These are phyloP conservation scores for Thalassiosira exigua DNA, from an alignment of 352 stramenopile species.

Conservation along the genomic window DNA sequence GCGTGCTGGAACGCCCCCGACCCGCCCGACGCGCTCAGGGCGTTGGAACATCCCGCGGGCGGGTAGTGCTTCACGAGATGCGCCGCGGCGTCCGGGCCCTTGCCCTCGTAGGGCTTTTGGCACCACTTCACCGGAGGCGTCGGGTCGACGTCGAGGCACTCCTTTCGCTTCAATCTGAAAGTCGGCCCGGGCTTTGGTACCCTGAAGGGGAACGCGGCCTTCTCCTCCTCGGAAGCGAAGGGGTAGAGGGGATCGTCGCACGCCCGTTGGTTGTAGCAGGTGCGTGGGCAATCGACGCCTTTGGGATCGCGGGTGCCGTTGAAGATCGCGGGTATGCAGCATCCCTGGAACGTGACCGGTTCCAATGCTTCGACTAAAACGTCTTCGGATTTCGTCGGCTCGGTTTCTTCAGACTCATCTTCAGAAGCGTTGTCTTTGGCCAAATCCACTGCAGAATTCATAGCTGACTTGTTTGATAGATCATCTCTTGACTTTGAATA, in stretches of 20 bases:
- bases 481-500: background rate
- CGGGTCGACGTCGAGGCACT: background rate
- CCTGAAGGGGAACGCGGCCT: conserved; percentile 21
- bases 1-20: conserved; percentile 52
- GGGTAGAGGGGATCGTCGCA: conserved; percentile 45
- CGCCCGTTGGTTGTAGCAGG: conserved; percentile 30
- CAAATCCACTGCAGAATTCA: background rate
- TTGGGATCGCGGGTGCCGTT: conserved; percentile 5
- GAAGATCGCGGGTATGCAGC: conserved; percentile 8
- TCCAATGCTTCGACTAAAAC: conserved; percentile 1
- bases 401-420: background rate
- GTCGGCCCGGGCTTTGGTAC: background rate
- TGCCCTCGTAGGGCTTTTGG: conserved; percentile 19
- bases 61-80: conserved; percentile 4
- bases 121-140: conserved; percentile 44
- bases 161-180: background rate
- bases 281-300: conserved; percentile 23
- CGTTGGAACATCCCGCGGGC: conserved; percentile 33
- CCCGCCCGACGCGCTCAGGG: conserved; percentile 14
- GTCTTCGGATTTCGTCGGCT: background rate
- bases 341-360: background rate
- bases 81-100: background rate
- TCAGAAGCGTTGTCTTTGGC: background rate
- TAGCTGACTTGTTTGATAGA: background rate
- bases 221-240: conserved; percentile 15